Evolutionary conservation across 1,284 basidiomycete genomes (phyloP).

Genomic region (Moniliella sp.): DNA sequence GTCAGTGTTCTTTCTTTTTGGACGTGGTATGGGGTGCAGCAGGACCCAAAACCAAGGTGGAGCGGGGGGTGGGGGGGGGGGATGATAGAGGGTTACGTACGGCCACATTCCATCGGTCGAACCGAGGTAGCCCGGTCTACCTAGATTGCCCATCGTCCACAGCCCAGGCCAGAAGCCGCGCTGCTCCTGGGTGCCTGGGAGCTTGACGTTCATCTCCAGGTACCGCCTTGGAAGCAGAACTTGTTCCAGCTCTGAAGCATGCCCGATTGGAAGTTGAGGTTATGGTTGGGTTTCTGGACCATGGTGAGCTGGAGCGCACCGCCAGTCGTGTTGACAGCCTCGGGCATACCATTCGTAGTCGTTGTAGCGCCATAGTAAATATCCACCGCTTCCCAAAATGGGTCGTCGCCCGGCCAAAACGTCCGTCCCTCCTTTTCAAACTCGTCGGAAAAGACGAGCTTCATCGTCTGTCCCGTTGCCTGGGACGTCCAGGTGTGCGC

Average conservation of each 20-base stretch:
- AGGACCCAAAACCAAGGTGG: too few species aligned
- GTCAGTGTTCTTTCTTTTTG: too few species aligned
- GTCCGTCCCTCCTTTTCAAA: constrained; percentile 47
- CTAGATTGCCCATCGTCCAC: constrained; percentile 8
- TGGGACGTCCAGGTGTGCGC: constrained; percentile 10
- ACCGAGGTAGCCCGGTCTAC: constrained; percentile 4
- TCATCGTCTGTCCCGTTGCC: constrained; percentile 4
- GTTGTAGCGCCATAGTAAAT: constrained; percentile 29
- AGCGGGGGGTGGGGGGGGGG: too few species aligned
- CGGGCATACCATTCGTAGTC: constrained; percentile 35
- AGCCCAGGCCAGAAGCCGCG: constrained; percentile 7
- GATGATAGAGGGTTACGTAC: too few species aligned
- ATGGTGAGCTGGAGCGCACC: constrained; percentile 16
- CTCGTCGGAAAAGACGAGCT: constrained; percentile 55
- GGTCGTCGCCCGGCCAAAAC: constrained; percentile 36
- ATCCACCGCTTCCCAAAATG: constrained; percentile 28
- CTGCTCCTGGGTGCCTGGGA: constrained; percentile 3
- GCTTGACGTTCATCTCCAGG: constrained; percentile 6
- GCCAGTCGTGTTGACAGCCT: constrained; percentile 22
- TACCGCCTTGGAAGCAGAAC: constrained; percentile 10
- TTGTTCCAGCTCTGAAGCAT: constrained; percentile 34
- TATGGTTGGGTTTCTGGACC: constrained; percentile 13
- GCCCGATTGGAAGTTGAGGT: constrained; percentile 26
- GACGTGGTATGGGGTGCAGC: too few species aligned
- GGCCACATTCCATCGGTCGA: constrained; percentile 9